Evolutionary conservation across 106 monocot species (phyloP).

Genomic region (Allium sativum): DNA sequence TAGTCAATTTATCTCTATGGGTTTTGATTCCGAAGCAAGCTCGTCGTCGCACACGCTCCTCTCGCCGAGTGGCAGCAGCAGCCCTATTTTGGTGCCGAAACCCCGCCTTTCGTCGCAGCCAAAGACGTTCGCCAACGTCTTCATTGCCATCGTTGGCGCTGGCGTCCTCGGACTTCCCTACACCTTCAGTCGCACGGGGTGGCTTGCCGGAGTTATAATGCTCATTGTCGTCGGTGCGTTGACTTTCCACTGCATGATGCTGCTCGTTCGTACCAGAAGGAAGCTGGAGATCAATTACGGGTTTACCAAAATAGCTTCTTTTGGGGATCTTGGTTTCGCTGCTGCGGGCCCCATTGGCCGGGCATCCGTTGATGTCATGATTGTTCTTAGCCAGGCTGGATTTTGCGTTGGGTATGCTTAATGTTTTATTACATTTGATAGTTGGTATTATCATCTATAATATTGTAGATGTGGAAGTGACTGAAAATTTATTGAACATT

Average conservation of each 20-base stretch:
- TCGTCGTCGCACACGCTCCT: constrained; percentile 13
- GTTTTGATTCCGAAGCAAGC: constrained; percentile 11
- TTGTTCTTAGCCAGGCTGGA: constrained; percentile 41
- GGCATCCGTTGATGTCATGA: constrained; percentile 43
- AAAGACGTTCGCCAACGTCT: constrained; percentile 94
- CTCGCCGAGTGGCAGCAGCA: neutral
- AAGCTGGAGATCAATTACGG: constrained; percentile 25
- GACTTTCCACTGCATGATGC: constrained; percentile 88
- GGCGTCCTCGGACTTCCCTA: constrained; percentile 94
- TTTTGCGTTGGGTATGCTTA: constrained; percentile 34
- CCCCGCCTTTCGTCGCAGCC: constrained; percentile 62
- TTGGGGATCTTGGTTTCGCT: constrained; percentile 46
- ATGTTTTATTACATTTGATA: too few relatives aligned
- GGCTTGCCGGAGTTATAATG: constrained; percentile 45
- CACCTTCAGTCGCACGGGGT: constrained; percentile 81
- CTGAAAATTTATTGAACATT: too few relatives aligned
- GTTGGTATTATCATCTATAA: too few relatives aligned
- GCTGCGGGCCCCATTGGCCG: constrained; percentile 32
- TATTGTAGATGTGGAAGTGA: too few relatives aligned
- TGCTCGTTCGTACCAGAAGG: constrained; percentile 66
- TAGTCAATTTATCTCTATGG: constrained; percentile 1
- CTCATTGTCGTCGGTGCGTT: constrained; percentile 44
- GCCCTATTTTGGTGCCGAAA: neutral
- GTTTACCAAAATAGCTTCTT: constrained; percentile 32
- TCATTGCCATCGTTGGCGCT: constrained; percentile 91